Conservation (phyloP, 148 eudicot species). For the Vaccinium vitisidaea region DNA sequence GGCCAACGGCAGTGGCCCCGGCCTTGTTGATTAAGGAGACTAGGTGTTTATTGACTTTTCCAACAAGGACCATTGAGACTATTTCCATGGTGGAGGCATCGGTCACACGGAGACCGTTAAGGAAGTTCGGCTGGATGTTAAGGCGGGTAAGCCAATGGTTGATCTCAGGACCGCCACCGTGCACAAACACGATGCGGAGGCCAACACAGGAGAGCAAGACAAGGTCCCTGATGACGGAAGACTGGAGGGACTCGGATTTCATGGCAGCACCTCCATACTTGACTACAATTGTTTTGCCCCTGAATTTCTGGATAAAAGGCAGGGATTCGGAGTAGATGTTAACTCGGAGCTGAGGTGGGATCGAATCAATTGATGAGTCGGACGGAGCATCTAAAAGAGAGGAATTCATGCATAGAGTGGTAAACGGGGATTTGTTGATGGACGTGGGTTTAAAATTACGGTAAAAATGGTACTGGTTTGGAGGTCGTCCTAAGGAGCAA, state of each 20-base stretch:
- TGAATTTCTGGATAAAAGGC: slow-evolving; percentile 69
- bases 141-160: slow-evolving; percentile 56
- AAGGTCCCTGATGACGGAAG: slow-evolving; percentile 68
- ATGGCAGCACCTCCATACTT: slow-evolving; percentile 91
- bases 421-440: not conserved
- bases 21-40: slow-evolving; percentile 76
- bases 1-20: slow-evolving; percentile 73
- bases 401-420: not conserved
- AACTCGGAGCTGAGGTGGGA: slow-evolving; percentile 36
- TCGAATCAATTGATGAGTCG: not conserved
- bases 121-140: slow-evolving; percentile 59
- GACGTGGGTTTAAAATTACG: not conserved
- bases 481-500: not conserved
- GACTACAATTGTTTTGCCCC: slow-evolving; percentile 75
- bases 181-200: slow-evolving; percentile 62
- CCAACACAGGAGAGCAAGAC: slow-evolving; percentile 76
- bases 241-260: slow-evolving; percentile 67
- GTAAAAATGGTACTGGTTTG: not conserved
- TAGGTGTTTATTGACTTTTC: slow-evolving; percentile 67
- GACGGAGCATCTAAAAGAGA: not conserved
- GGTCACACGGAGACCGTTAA: slow-evolving; percentile 70
- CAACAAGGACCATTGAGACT: slow-evolving; percentile 81
- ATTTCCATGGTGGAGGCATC: slow-evolving; percentile 80
- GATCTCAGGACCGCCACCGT: slow-evolving; percentile 86
- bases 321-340: slow-evolving; percentile 69